A percentile compares a stretch with the other conserved stretches of the same genome.
phyloP scores from a whole-genome alignment of 495 filamentous ascomycete genomes.

The Neurospora sp. region DNA sequence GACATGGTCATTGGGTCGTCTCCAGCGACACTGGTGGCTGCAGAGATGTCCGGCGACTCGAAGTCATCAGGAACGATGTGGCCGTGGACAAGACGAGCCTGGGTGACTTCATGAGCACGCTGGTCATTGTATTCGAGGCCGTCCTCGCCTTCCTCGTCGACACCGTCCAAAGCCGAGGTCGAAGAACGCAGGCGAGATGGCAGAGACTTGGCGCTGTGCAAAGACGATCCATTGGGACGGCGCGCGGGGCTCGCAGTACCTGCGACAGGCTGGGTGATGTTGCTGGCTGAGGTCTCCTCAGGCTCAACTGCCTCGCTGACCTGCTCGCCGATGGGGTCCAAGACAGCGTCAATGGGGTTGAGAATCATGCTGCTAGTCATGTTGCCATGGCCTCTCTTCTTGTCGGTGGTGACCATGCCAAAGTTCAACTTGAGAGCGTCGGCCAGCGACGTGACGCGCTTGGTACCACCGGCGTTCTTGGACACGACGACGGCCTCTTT shows the following conservation, averaged over 20 bases:
- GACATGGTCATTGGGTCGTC: constrained; percentile 51
- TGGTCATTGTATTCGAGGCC: constrained; percentile 74
- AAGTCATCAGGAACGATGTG: constrained; percentile 94
- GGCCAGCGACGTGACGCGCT: constrained; percentile 90
- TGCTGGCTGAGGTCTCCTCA: neutral
- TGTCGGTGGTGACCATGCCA: constrained; percentile 90
- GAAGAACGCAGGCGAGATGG: constrained; percentile 24
- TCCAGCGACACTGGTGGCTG: constrained; percentile 41
- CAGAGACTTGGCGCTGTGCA: constrained; percentile 3
- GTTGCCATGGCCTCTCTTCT: constrained; percentile 53
- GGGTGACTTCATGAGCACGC: constrained; percentile 80
- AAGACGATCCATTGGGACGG: constrained; percentile 18
- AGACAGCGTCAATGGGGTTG: constrained; percentile 36
- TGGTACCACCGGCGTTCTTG: constrained; percentile 96
- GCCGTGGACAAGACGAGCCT: constrained; percentile 85
- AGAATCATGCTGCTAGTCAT: constrained; percentile 62
- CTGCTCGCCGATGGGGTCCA: constrained; percentile 19
- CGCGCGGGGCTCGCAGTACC: constrained; percentile 31
- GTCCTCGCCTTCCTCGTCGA: constrained; percentile 34
- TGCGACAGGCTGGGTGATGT: constrained; percentile 12
- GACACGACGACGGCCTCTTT: constrained; percentile 88
- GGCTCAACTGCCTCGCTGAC: constrained; percentile 11
- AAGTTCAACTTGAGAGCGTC: constrained; percentile 97
- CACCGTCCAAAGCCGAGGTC: constrained; percentile 32
- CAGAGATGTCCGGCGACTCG: constrained; percentile 63